Conservation (phyloP, 2,329 filamentous ascomycete species). For the Dactylellina leptospora region DNA sequence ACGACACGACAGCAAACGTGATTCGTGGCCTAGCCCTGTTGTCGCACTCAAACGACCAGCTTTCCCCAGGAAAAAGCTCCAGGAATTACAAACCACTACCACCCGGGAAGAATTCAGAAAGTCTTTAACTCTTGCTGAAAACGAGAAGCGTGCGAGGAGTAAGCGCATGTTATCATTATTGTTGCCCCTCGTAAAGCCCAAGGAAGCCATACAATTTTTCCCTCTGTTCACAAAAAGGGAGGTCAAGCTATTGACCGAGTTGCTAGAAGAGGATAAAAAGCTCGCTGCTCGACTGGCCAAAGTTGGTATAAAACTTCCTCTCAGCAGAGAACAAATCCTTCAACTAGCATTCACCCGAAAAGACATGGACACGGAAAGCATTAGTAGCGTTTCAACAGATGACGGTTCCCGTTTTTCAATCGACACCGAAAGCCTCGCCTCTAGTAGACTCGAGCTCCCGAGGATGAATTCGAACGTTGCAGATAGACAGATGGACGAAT, state of each 20-base stretch:
- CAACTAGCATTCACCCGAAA: slow-evolving; percentile 17
- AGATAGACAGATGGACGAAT: slow-evolving; percentile 2
- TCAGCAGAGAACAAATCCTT: slow-evolving; percentile 40
- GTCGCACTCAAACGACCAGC: slow-evolving; percentile 41
- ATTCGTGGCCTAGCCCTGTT: slow-evolving; percentile 40
- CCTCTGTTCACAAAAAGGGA: slow-evolving; percentile 45
- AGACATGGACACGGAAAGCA: slow-evolving; percentile 30
- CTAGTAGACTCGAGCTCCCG: slow-evolving; percentile 18
- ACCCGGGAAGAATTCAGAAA: slow-evolving; percentile 47
- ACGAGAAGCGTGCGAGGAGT: slow-evolving; percentile 41
- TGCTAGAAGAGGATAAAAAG: slow-evolving; percentile 43
- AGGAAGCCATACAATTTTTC: slow-evolving; percentile 50
- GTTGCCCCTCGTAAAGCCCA: slow-evolving; percentile 36
- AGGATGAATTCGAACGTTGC: neutral
- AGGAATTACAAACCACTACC: slow-evolving; percentile 44
- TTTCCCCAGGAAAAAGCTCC: slow-evolving; percentile 50
- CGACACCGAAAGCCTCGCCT: slow-evolving; percentile 20
- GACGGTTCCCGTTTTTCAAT: slow-evolving; percentile 24
- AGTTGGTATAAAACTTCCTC: slow-evolving; percentile 43
- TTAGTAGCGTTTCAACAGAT: slow-evolving; percentile 32
- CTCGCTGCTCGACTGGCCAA: slow-evolving; percentile 29
- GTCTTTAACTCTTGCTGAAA: slow-evolving; percentile 22
- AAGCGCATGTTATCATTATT: slow-evolving; percentile 40
- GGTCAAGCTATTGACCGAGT: slow-evolving; percentile 39
- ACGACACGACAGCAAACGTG: slow-evolving; percentile 30